Conservation (phyloP, 1,284 basidiomycete genomes). For the Irpex rosettiformis region DNA sequence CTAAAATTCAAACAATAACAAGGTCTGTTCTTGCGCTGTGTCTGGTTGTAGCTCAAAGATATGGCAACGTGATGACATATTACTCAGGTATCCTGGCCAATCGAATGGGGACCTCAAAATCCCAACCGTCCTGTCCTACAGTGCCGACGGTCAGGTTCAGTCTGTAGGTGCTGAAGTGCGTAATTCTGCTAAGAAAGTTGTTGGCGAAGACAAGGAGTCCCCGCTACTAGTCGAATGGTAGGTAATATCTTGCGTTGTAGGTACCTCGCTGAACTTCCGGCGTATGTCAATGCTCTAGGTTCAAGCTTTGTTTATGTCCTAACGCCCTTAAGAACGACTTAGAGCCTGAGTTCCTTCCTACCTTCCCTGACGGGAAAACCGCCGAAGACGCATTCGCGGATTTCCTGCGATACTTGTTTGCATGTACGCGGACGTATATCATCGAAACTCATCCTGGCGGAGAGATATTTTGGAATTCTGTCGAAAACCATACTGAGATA, state of each 20-base stretch:
- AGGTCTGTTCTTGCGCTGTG: slow-evolving; percentile 29
- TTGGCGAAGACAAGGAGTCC: slow-evolving; percentile 43
- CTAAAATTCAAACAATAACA: slow-evolving; percentile 43
- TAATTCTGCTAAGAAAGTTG: slow-evolving; percentile 36
- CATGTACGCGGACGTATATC: slow-evolving; percentile 44
- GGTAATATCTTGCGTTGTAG: background rate
- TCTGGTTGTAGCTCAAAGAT: background rate
- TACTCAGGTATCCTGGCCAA: slow-evolving; percentile 39
- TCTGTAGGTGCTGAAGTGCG: slow-evolving; percentile 52
- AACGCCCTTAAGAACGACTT: slow-evolving; percentile 24
- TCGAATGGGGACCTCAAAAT: slow-evolving; percentile 49
- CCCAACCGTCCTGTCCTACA: slow-evolving; percentile 54
- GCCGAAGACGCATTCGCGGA: slow-evolving; percentile 48
- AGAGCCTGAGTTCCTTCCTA: slow-evolving; percentile 21
- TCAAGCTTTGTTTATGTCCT: slow-evolving; percentile 53
- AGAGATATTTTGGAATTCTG: slow-evolving; percentile 32
- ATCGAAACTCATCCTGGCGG: slow-evolving; percentile 45
- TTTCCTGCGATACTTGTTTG: slow-evolving; percentile 46
- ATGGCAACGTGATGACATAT: background rate
- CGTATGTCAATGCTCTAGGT: slow-evolving; percentile 35
- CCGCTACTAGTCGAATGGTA: slow-evolving; percentile 52
- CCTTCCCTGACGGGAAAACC: slow-evolving; percentile 42
- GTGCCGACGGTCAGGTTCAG: slow-evolving; percentile 37
- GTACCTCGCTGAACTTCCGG: background rate
- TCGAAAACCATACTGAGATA: slow-evolving; percentile 31